A percentile compares a stretch with the other conserved stretches of the same genome.
phyloP scores from a whole-genome alignment of 805 yeast species.

The Isabelozyma rhagii region DNA sequence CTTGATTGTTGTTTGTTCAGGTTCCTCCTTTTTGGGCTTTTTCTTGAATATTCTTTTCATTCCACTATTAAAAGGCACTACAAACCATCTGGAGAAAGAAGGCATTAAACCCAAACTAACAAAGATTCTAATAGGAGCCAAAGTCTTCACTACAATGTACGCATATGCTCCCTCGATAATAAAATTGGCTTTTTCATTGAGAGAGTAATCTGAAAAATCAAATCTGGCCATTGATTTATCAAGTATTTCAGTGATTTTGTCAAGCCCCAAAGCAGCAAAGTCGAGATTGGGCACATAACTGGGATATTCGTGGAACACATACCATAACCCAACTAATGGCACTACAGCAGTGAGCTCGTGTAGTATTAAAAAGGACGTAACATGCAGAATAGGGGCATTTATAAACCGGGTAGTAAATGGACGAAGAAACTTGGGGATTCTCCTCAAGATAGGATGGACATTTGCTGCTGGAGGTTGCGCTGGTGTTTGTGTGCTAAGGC shows the following conservation, averaged over 20 bases:
- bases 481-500: not conserved
- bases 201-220: slow-evolving; percentile 27
- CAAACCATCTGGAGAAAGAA: slow-evolving; percentile 49
- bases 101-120: slow-evolving; percentile 55
- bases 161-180: slow-evolving; percentile 75
- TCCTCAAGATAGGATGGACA: slow-evolving; percentile 17
- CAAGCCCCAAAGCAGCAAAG: slow-evolving; percentile 58
- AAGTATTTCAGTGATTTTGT: slow-evolving; percentile 55
- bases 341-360: slow-evolving; percentile 76
- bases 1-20: slow-evolving; percentile 11
- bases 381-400: slow-evolving; percentile 57
- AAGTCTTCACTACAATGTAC: slow-evolving; percentile 62
- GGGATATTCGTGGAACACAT: slow-evolving; percentile 51
- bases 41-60: slow-evolving; percentile 10
- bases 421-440: slow-evolving; percentile 49
- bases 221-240: slow-evolving; percentile 47
- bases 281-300: slow-evolving; percentile 49
- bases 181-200: slow-evolving; percentile 52
- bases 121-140: slow-evolving; percentile 52
- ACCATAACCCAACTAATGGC: slow-evolving; percentile 71
- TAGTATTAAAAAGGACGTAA: slow-evolving; percentile 60
- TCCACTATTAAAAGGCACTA: slow-evolving; percentile 42
- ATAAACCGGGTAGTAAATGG: slow-evolving; percentile 50
- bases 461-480: not conserved
- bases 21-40: slow-evolving; percentile 1